Percentiles rank a stretch among this genome's conserved stretches.
Conservation (phyloP, 495 filamentous ascomycete genomes). For the Annulohypoxylon stygium region DNA sequence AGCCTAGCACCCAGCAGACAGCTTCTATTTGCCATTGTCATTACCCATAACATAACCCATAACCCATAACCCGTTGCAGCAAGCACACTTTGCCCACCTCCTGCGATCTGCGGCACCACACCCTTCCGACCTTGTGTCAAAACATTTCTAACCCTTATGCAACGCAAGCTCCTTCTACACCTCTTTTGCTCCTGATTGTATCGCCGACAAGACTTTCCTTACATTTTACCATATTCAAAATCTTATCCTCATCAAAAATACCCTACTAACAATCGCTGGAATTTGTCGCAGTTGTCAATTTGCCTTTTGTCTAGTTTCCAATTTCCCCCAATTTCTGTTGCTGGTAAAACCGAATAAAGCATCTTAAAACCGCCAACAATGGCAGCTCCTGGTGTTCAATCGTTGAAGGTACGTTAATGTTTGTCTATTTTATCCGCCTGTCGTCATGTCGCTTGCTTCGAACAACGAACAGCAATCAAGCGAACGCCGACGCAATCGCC, state of each 20-base stretch:
- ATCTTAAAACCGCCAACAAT: slow-evolving; percentile 53
- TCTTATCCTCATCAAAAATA: slow-evolving; percentile 29
- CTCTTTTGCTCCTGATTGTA: slow-evolving; percentile 35
- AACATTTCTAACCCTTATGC: slow-evolving; percentile 57
- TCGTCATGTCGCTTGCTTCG: slow-evolving; percentile 27
- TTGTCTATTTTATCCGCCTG: not conserved
- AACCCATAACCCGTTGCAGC: not conserved
- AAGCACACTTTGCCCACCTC: slow-evolving; percentile 45
- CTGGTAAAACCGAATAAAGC: slow-evolving; percentile 23
- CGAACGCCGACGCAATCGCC: slow-evolving; percentile 21
- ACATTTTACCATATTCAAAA: slow-evolving; percentile 21
- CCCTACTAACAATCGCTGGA: slow-evolving; percentile 11
- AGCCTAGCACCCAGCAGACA: not conserved
- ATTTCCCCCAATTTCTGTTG: slow-evolving; percentile 9
- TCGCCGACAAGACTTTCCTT: slow-evolving; percentile 26
- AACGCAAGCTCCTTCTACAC: slow-evolving; percentile 50
- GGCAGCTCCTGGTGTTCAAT: slow-evolving; percentile 67
- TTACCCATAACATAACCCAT: not conserved
- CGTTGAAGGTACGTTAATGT: slow-evolving; percentile 65
- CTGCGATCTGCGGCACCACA: slow-evolving; percentile 57
- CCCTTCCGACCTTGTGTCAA: slow-evolving; percentile 56
- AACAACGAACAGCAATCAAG: slow-evolving; percentile 17
- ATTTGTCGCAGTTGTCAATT: slow-evolving; percentile 21
- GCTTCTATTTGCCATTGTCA: not conserved
- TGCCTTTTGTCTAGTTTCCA: slow-evolving; percentile 23